phyloP scores from a whole-genome alignment of 441 rosid species.

The Euphorbia celastroides region DNA sequence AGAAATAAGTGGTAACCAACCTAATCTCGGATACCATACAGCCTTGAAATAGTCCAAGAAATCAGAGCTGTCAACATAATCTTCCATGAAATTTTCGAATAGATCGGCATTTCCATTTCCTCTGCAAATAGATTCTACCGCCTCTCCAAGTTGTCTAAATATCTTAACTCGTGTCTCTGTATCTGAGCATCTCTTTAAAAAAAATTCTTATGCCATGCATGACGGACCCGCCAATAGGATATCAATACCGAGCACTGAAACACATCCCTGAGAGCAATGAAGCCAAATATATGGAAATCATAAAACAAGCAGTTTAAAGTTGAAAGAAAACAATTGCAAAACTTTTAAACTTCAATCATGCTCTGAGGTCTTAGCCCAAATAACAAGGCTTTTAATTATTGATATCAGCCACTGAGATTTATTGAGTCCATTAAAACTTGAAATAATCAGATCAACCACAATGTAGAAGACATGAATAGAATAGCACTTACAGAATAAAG shows the following conservation, averaged over 20 bases:
- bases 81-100: conserved; percentile 56
- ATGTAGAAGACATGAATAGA: neutral
- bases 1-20: conserved; percentile 38
- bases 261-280: conserved; percentile 63
- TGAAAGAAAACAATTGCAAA: neutral
- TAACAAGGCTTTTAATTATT: neutral
- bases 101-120: conserved; percentile 40
- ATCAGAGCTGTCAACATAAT: conserved; percentile 45
- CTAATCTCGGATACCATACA: conserved; percentile 72
- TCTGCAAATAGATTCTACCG: conserved; percentile 55
- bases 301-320: conserved; percentile 10
- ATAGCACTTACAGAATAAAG: neutral
- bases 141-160: conserved; percentile 51
- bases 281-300: conserved; percentile 16
- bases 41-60: conserved; percentile 85
- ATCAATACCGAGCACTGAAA: conserved; percentile 79
- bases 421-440: conserved; percentile 2
- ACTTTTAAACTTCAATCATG: neutral
- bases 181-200: conserved; percentile 60
- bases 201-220: conserved; percentile 84
- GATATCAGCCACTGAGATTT: neutral
- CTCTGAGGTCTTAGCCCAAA: neutral
- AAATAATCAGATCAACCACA: conserved; percentile 1
- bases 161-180: conserved; percentile 49
- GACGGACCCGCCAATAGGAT: conserved; percentile 82